Conservation (phyloP, 208 protist genomes). For the Trypanosoma rangeli region DNA sequence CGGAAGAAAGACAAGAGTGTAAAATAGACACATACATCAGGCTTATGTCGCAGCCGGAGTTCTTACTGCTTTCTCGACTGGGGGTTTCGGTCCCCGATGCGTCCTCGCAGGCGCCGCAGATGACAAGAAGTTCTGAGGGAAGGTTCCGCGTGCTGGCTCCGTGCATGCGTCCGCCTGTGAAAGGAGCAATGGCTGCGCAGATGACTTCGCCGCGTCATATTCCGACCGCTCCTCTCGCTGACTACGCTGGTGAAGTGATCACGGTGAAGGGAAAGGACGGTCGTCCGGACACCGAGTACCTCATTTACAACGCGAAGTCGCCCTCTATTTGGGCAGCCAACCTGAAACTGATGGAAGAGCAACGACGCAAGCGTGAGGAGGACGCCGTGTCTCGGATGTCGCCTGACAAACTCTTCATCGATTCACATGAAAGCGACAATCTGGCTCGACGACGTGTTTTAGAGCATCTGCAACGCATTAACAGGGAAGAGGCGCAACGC, state of each 20-base stretch:
- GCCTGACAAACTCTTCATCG: conserved; percentile 1
- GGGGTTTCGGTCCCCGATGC: conserved; percentile 37
- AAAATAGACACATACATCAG: conserved; percentile 1
- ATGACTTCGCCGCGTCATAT: conserved; percentile 32
- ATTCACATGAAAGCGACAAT: not conserved
- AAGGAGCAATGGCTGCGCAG: conserved; percentile 29
- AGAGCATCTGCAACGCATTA: conserved; percentile 44
- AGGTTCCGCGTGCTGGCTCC: conserved; percentile 59
- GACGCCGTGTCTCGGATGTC: not conserved
- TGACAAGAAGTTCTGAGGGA: not conserved
- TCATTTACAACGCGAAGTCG: conserved; percentile 69
- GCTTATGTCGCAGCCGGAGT: conserved; percentile 46
- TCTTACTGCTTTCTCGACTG: conserved; percentile 63
- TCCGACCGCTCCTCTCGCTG: conserved; percentile 33
- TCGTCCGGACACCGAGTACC: conserved; percentile 44
- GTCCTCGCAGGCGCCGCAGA: not conserved
- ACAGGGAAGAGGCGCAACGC: conserved; percentile 51
- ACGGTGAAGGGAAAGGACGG: conserved; percentile 28
- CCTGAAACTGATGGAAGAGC: conserved; percentile 54
- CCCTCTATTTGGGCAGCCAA: conserved; percentile 68
- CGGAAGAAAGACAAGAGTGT: conserved; percentile 3
- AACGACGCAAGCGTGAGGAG: conserved; percentile 20
- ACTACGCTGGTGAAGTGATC: conserved; percentile 61
- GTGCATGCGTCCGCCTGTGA: conserved; percentile 32
- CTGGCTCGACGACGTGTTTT: conserved; percentile 34